phyloP scores from a whole-genome alignment of 2,329 filamentous ascomycete genomes.

The Ophiostoma sp. region DNA sequence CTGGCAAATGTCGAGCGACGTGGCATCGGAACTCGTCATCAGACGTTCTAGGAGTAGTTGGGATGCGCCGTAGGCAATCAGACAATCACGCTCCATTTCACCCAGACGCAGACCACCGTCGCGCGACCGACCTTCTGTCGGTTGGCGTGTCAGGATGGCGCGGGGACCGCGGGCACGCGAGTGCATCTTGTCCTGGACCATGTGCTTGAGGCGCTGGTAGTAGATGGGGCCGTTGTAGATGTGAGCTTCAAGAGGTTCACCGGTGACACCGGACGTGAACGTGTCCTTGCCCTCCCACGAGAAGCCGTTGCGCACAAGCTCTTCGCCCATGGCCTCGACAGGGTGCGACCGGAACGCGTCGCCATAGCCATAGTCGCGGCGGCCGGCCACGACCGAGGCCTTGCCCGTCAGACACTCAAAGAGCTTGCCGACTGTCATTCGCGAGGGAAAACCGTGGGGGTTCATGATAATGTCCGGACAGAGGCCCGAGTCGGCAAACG shows the following conservation, averaged over 20 bases:
- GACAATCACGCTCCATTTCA: slow-evolving; percentile 98
- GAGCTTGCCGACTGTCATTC: slow-evolving; percentile 99
- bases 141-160: slow-evolving; percentile 90
- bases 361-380: slow-evolving; percentile 79
- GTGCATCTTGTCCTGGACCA: slow-evolving; percentile 99
- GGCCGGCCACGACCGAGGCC: slow-evolving; percentile 81
- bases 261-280: slow-evolving; percentile 91
- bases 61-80: slow-evolving; percentile 94
- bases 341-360: slow-evolving; percentile 81
- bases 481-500: slow-evolving; percentile 86
- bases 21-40: slow-evolving; percentile 91
- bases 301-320: slow-evolving; percentile 85
- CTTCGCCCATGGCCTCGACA: slow-evolving; percentile 84
- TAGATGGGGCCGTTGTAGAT: slow-evolving; percentile 99
- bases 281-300: slow-evolving; percentile 97
- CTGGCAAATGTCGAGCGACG: slow-evolving; percentile 91
- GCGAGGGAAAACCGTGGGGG: slow-evolving; percentile 97
- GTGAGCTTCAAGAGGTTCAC: slow-evolving; percentile 89
- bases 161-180: slow-evolving; percentile 85
- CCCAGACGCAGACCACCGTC: slow-evolving; percentile 90
- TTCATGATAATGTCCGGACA: slow-evolving; percentile 99
- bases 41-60: slow-evolving; percentile 89
- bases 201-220: slow-evolving; percentile 99
- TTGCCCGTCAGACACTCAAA: slow-evolving; percentile 94
- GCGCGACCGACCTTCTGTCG: slow-evolving; percentile 90